Base-by-base conservation (phyloP, 345 rosid genomes). In the Sonneratia caseolaris region DNA sequence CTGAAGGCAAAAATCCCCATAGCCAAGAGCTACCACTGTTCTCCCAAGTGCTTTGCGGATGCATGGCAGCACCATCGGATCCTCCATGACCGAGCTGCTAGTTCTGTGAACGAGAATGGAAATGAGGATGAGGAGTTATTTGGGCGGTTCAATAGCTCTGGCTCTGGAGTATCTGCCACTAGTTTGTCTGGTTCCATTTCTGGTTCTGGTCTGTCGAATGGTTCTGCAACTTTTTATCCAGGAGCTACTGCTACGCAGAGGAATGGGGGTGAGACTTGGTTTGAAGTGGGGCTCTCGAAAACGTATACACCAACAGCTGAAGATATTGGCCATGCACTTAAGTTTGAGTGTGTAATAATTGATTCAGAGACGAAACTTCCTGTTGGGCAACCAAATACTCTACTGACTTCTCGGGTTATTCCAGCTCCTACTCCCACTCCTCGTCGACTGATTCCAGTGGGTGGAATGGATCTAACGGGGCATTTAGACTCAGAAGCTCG, bases 1-100 rank as follows among this genome's bases (percentile, higher is more conserved):
- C 80, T 90, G 42, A 94, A 91, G 81, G 87, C 93, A 35, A 95
- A 95, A 81, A 76, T 90, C 75, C 91, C 93, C n/a, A 89, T 84
- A 36, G 75, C 89, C 72, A 91, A 89, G 78, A 91, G 99, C 81
- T 94, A 89, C 73, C 99, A 94, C 73, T 94, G 99, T 75, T 83
- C 97, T 15, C 88, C 99, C 4, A 91, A 87, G 79, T 94, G 99
- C 76, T 94, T 91, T 79, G 82, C 91, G 2, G 97, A 94, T 83
- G 95, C 99, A 68, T 94, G 99, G 99, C 97, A 92, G 83, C 99
- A 92, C 83, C 99, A 95, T 76, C 97, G 97, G 59, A 88, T 84
- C 71, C 79, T 95, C 72, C 99, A 95, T 73, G 97, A 95, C 69
- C 97, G 96, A 70, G 97, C 99, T 68, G 89, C 89, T 65, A 88